Evolutionary conservation across 805 yeast species (phyloP).

Genomic region (Pichia gijzeniarum): DNA sequence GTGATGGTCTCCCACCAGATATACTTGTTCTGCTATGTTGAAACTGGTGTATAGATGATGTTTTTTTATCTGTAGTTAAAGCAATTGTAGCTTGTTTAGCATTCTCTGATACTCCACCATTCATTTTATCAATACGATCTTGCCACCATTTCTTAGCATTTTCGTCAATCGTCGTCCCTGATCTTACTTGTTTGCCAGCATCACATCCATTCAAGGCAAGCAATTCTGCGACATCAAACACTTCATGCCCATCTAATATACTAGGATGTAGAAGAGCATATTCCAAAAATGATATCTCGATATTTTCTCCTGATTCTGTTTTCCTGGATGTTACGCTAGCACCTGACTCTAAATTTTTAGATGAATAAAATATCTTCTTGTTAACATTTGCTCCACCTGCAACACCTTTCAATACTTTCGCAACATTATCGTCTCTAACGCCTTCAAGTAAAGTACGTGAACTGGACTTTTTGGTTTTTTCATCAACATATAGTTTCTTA

Average conservation of each 20-base stretch:
- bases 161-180: conserved; percentile 7
- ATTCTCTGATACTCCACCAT: conserved; percentile 12
- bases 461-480: conserved; percentile 20
- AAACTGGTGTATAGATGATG: neutral
- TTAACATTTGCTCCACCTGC: conserved; percentile 45
- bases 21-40: neutral
- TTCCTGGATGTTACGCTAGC: neutral
- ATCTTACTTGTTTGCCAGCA: conserved; percentile 31
- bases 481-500: conserved; percentile 38
- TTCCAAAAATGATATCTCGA: conserved; percentile 34
- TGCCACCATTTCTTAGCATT: conserved; percentile 54
- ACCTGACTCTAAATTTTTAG: neutral
- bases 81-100: neutral
- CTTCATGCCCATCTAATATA: conserved; percentile 16
- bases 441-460: conserved; percentile 39
- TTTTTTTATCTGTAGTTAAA: neutral
- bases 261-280: conserved; percentile 44
- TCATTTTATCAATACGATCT: conserved; percentile 31
- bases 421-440: conserved; percentile 43
- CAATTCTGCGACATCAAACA: conserved; percentile 49
- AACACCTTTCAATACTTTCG: conserved; percentile 37
- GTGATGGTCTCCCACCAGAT: neutral
- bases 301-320: conserved; percentile 11
- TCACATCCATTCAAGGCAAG: conserved; percentile 51
- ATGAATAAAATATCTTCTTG: conserved; percentile 29